Conservation (phyloP, 805 yeast species). For the Ogataea paradorogensis region DNA sequence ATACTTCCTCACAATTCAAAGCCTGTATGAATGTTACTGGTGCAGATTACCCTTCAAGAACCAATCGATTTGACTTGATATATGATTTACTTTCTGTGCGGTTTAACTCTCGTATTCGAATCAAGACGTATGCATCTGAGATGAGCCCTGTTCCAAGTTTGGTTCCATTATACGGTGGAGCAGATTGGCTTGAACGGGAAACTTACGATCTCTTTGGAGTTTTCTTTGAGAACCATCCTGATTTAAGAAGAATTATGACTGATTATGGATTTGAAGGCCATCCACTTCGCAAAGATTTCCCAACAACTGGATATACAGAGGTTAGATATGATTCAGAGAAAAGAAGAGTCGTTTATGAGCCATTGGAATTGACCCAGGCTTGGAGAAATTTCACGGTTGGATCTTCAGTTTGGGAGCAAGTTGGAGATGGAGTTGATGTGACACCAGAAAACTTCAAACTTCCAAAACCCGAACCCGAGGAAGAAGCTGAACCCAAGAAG, state of each 20-base stretch:
- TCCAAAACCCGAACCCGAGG: constrained; percentile 75
- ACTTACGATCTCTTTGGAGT: constrained; percentile 85
- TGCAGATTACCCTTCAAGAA: constrained; percentile 80
- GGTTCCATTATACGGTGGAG: constrained; percentile 70
- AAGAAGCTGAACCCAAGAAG: constrained; percentile 37
- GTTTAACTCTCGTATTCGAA: constrained; percentile 82
- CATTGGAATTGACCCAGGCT: constrained; percentile 87
- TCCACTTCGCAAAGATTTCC: constrained; percentile 89
- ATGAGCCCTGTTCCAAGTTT: constrained; percentile 77
- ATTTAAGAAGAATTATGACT: constrained; percentile 83
- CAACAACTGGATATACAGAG: constrained; percentile 88
- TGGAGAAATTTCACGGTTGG: constrained; percentile 90
- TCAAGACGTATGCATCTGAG: constrained; percentile 85
- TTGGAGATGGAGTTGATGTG: constrained; percentile 79
- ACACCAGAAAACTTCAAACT: constrained; percentile 80
- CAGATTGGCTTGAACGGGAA: constrained; percentile 90
- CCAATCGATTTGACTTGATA: constrained; percentile 83
- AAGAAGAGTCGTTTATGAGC: constrained; percentile 85
- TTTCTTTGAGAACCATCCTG: constrained; percentile 87
- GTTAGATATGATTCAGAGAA: constrained; percentile 88
- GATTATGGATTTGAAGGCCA: constrained; percentile 93
- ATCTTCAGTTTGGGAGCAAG: constrained; percentile 87
- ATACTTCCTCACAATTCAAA: constrained; percentile 79
- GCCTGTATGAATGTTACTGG: constrained; percentile 79
- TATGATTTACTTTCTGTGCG: constrained; percentile 78